Percentiles rank a stretch among this genome's conserved stretches.
Evolutionary conservation across 1,284 basidiomycete genomes (phyloP).

Genomic region (Puccinia hordei): DNA sequence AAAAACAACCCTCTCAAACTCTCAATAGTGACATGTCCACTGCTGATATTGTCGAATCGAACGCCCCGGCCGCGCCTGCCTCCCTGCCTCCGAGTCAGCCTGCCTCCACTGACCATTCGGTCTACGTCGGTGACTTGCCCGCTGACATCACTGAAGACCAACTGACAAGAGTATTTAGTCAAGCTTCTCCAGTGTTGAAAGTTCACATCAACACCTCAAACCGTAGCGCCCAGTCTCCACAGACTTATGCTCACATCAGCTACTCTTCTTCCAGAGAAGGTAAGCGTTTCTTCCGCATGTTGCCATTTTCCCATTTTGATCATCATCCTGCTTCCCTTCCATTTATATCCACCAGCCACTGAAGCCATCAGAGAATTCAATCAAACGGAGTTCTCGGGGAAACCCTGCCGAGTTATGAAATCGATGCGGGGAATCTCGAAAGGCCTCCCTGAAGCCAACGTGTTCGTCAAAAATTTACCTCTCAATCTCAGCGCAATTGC

Average conservation of each 20-base stretch:
- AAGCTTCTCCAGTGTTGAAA: background rate
- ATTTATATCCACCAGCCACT: background rate
- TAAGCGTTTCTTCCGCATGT: background rate
- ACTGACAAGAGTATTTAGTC: constrained; percentile 8
- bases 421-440: background rate
- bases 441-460: background rate
- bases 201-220: background rate
- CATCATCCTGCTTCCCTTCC: background rate
- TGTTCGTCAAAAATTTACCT: constrained; percentile 29
- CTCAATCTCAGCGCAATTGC: background rate
- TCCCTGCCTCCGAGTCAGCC: background rate
- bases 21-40: background rate
- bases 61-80: background rate
- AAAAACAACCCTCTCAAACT: background rate
- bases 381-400: background rate
- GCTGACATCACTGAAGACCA: background rate
- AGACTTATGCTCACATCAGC: constrained; percentile 13
- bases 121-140: constrained; percentile 37
- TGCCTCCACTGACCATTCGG: background rate
- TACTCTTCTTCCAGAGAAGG: constrained; percentile 19
- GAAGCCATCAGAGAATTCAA: constrained; percentile 22
- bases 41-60: background rate
- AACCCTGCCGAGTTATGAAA: constrained; percentile 33
- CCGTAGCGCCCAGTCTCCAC: background rate
- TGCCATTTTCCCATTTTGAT: background rate